phyloP scores from a whole-genome alignment of 768 basidiomycete genomes.

The Pleurotus pulmonarius region DNA sequence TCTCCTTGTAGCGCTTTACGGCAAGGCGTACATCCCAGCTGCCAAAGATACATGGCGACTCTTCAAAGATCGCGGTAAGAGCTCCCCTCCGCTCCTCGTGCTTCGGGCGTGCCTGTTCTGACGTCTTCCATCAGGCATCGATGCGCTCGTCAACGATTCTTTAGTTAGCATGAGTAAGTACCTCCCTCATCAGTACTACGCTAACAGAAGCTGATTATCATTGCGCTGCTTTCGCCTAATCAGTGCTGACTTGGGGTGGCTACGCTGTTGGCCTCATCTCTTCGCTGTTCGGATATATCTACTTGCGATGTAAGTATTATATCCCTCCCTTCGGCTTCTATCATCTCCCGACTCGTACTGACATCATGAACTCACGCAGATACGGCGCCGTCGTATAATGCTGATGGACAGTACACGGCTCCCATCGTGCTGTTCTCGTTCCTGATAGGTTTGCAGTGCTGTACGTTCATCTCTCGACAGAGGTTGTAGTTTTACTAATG shows the following conservation, averaged over 20 bases:
- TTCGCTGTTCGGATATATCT: constrained; percentile 51
- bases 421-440: constrained; percentile 78
- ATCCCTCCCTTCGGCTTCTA: too few relatives aligned
- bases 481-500: neutral
- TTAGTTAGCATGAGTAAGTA: constrained; percentile 72
- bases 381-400: constrained; percentile 60
- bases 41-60: constrained; percentile 83
- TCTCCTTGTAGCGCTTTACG: constrained; percentile 60
- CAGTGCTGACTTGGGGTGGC: constrained; percentile 77
- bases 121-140: constrained; percentile 42
- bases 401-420: constrained; percentile 71
- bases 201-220: neutral
- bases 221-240: neutral
- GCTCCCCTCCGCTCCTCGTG: neutral
- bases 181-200: neutral
- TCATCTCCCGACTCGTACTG: neutral
- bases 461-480: constrained; percentile 33
- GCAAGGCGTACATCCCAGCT: constrained; percentile 76
- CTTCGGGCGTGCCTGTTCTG: constrained; percentile 15
- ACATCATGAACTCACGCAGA: constrained; percentile 48
- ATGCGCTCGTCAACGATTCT: constrained; percentile 80
- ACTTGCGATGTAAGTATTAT: neutral
- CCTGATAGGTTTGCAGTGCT: constrained; percentile 71
- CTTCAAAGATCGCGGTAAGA: constrained; percentile 63
- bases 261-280: constrained; percentile 73